phyloP scores from a whole-genome alignment of 352 stramenopile species.

The Discostella stelligera region DNA sequence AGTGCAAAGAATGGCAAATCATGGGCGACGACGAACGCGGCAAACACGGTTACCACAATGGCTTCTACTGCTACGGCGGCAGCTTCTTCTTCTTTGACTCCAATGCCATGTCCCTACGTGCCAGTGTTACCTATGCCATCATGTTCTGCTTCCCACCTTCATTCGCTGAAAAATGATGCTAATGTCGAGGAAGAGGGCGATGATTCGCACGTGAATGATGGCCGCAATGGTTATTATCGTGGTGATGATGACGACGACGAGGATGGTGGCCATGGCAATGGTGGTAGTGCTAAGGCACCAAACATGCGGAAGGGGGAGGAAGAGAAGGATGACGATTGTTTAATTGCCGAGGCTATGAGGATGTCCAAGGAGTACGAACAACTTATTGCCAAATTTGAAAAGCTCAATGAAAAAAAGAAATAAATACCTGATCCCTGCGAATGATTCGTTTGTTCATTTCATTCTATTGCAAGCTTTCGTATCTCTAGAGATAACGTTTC shows the following conservation, averaged over 20 bases:
- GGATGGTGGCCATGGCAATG: background rate
- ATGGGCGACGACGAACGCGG: background rate
- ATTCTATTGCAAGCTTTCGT: too few relatives aligned
- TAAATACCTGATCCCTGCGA: background rate
- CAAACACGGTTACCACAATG: background rate
- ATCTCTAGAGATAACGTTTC: too few relatives aligned
- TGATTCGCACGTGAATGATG: background rate
- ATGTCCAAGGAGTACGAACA: background rate
- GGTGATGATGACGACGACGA: conserved; percentile 12
- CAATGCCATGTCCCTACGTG: background rate
- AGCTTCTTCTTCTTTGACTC: background rate
- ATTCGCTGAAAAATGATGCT: conserved; percentile 49
- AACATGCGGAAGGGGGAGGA: too few relatives aligned
- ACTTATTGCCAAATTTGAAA: background rate
- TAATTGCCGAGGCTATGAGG: background rate
- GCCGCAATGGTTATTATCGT: conserved; percentile 9
- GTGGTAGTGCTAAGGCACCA: too few relatives aligned
- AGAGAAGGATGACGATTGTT: background rate
- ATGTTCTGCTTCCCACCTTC: conserved; percentile 26
- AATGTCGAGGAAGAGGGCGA: conserved; percentile 55
- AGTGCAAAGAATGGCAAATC: background rate
- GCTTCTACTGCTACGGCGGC: background rate
- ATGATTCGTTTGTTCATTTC: too few relatives aligned
- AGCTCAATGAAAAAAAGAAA: background rate
- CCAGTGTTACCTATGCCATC: conserved; percentile 14